Evolutionary conservation across 768 basidiomycete species (phyloP).

Genomic region (Roridomyces roridus): DNA sequence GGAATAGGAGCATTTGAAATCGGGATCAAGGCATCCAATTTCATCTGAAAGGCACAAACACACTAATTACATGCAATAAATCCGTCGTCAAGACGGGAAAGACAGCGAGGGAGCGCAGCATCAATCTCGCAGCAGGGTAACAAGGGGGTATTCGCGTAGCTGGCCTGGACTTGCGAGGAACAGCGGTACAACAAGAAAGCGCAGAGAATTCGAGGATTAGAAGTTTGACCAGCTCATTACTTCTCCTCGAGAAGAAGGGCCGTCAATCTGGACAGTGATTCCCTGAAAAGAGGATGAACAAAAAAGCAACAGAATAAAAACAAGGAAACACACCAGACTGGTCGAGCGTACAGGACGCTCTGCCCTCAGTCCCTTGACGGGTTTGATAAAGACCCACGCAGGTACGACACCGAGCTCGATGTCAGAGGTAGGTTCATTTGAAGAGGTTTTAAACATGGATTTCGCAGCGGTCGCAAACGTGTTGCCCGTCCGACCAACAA

Average conservation of each 20-base stretch:
- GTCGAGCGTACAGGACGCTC: constrained; percentile 69
- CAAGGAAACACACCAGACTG: constrained; percentile 42
- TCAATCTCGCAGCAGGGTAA: background rate
- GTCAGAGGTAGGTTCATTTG: constrained; percentile 33
- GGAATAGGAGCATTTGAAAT: background rate
- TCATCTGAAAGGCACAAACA: no score
- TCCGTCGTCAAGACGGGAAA: constrained; percentile 11
- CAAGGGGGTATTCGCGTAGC: background rate
- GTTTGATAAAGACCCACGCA: constrained; percentile 77
- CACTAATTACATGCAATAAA: background rate
- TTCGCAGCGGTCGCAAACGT: constrained; percentile 38
- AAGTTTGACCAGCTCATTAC: constrained; percentile 80
- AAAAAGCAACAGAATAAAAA: no score
- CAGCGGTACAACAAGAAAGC: background rate
- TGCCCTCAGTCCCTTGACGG: constrained; percentile 61
- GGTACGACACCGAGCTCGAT: constrained; percentile 77
- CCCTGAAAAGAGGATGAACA: constrained; percentile 32
- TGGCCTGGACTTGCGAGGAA: background rate
- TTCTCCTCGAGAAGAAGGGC: constrained; percentile 51
- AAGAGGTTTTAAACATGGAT: constrained; percentile 46
- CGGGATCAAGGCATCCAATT: background rate
- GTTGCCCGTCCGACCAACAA: constrained; percentile 61
- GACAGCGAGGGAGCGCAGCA: constrained; percentile 15
- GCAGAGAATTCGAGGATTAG: constrained; percentile 26
- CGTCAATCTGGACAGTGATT: constrained; percentile 61